Evolutionary conservation across 495 filamentous ascomycete genomes (phyloP).

Genomic region (Penicillium lagena): DNA sequence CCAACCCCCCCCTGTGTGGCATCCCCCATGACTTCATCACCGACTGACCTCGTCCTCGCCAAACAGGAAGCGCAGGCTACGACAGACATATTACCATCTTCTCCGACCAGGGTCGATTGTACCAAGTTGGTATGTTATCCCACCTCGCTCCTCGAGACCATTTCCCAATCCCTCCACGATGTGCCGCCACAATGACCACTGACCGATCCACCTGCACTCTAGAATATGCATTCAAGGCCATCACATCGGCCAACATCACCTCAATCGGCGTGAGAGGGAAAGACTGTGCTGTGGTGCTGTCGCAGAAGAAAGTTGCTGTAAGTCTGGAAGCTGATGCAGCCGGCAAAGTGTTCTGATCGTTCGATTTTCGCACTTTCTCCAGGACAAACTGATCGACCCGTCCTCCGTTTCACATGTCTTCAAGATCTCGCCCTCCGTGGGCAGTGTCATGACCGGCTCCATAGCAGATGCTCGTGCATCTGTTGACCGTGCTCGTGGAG

Average conservation of each 20-base stretch:
- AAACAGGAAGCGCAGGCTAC: constrained; percentile 85
- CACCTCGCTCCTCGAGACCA: background rate
- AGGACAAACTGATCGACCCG: constrained; percentile 99
- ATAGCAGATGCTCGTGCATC: constrained; percentile 95
- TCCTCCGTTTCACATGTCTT: constrained; percentile 96
- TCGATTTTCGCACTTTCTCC: constrained; percentile 1
- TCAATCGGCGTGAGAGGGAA: constrained; percentile 94
- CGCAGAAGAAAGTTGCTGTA: constrained; percentile 99
- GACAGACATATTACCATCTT: constrained; percentile 99
- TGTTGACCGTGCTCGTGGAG: constrained; percentile 83
- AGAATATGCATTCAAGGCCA: constrained; percentile 99
- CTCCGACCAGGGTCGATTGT: constrained; percentile 94
- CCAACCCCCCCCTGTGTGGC: constrained; percentile 3
- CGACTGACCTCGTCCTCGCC: constrained; percentile 25
- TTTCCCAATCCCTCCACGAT: background rate
- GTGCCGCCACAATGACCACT: constrained; percentile 11
- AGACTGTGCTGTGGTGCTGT: constrained; percentile 92
- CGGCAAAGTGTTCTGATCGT: constrained; percentile 7
- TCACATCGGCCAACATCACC: constrained; percentile 98
- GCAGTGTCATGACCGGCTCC: constrained; percentile 97
- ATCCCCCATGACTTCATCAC: constrained; percentile 31
- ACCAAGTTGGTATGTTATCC: constrained; percentile 92
- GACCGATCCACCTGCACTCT: constrained; percentile 12
- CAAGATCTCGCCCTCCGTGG: constrained; percentile 90
- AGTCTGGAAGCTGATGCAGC: constrained; percentile 28